phyloP scores from a whole-genome alignment of 768 basidiomycete genomes.

The Rhizopogon rudus region DNA sequence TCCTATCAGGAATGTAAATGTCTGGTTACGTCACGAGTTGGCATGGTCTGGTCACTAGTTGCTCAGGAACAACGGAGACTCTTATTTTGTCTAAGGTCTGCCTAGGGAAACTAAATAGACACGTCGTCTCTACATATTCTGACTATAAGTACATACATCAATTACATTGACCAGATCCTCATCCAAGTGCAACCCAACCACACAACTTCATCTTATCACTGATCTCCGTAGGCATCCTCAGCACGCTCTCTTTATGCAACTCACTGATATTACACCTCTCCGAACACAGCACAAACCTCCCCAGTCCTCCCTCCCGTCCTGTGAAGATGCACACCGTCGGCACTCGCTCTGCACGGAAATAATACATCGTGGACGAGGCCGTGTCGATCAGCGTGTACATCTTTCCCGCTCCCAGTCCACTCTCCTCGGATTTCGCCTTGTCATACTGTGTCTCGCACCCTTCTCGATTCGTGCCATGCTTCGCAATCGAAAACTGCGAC shows the following conservation, averaged over 20 bases:
- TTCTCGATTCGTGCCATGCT: not conserved
- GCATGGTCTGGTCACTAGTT: too few relatives aligned
- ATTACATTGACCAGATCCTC: too few relatives aligned
- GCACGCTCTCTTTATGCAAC: constrained; percentile 15
- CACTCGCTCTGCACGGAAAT: constrained; percentile 11
- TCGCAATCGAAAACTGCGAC: constrained; percentile 6
- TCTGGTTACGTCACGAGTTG: too few relatives aligned
- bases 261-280: constrained; percentile 11
- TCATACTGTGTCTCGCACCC: constrained; percentile 4
- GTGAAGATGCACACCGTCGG: constrained; percentile 18
- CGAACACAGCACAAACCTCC: constrained; percentile 18
- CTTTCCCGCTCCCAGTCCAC: not conserved
- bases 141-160: too few relatives aligned
- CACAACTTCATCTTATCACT: not conserved
- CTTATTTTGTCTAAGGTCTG: too few relatives aligned
- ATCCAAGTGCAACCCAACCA: not conserved
- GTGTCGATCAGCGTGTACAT: constrained; percentile 16
- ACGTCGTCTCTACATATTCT: too few relatives aligned
- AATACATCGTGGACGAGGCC: constrained; percentile 10
- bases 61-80: too few relatives aligned
- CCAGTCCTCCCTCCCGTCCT: constrained; percentile 18
- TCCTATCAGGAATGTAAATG: too few relatives aligned
- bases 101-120: too few relatives aligned
- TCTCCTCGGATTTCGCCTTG: not conserved
- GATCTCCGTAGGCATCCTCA: constrained; percentile 13